Conservation (phyloP, 768 basidiomycete genomes). For the Lentinula lateritia region DNA sequence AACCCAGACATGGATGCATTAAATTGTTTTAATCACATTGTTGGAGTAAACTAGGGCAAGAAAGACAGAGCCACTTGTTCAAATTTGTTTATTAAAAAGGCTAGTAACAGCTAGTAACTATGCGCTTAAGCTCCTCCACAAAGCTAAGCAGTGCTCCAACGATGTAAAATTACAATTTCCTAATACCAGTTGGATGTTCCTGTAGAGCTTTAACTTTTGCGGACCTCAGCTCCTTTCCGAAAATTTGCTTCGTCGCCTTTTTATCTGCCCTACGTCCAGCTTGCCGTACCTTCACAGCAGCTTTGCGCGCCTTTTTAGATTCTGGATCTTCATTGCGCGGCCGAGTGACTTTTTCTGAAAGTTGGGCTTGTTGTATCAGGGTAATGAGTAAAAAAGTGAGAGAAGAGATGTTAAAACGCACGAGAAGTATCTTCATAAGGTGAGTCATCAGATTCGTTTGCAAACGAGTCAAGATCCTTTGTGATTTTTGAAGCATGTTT, state of each 20-base stretch:
- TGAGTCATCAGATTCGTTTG: slow-evolving; percentile 23
- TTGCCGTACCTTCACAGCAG: slow-evolving; percentile 60
- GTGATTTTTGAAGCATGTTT: slow-evolving; percentile 11
- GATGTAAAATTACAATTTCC: no score
- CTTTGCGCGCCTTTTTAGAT: slow-evolving; percentile 68
- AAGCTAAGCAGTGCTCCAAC: no score
- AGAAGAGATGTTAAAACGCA: slow-evolving; percentile 10
- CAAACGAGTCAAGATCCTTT: slow-evolving; percentile 8
- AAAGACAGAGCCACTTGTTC: no score
- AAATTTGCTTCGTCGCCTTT: slow-evolving; percentile 60
- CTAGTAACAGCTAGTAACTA: no score
- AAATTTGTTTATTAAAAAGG: no score
- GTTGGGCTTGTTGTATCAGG: background rate
- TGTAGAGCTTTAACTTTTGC: slow-evolving; percentile 40
- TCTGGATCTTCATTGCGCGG: slow-evolving; percentile 73
- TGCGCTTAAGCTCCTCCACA: no score
- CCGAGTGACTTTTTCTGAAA: slow-evolving; percentile 54
- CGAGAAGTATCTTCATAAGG: slow-evolving; percentile 20
- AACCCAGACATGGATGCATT: no score
- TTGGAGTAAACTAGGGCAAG: no score
- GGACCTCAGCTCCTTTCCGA: slow-evolving; percentile 54
- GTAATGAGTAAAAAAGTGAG: background rate
- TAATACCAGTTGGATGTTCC: slow-evolving; percentile 38
- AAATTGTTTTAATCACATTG: no score
- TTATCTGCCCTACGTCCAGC: slow-evolving; percentile 64